Evolutionary conservation across 2,329 filamentous ascomycete genomes (phyloP).

Genomic region (Fusarium sp.): DNA sequence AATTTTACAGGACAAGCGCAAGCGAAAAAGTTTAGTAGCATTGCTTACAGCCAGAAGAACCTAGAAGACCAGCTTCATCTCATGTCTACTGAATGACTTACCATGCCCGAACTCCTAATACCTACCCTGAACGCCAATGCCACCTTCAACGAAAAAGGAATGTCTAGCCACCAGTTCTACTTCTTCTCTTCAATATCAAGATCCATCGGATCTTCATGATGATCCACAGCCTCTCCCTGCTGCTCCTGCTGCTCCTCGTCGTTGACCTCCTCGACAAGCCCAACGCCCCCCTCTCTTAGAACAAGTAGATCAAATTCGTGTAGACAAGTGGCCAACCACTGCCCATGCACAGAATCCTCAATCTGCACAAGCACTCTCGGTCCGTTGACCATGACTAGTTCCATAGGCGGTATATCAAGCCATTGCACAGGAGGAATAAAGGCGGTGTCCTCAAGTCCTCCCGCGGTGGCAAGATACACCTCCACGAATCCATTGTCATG

Average conservation of each 20-base stretch:
- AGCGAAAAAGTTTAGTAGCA: too few relatives aligned
- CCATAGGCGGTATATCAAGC: not conserved
- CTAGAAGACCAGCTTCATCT: not conserved
- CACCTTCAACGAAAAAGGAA: too few relatives aligned
- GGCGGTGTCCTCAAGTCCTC: not conserved
- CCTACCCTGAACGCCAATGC: not conserved
- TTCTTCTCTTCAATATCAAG: not conserved
- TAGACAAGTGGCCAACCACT: conserved; percentile 11
- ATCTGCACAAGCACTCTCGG: not conserved
- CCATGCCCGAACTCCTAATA: too few relatives aligned
- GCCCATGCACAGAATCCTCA: conserved; percentile 19
- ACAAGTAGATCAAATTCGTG: not conserved
- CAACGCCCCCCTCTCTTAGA: not conserved
- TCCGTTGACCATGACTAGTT: not conserved
- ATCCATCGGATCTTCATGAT: not conserved
- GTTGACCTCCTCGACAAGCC: not conserved
- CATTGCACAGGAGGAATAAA: not conserved
- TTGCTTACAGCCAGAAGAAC: not conserved
- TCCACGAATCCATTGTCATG: not conserved
- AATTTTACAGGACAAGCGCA: too few relatives aligned
- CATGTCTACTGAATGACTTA: not conserved
- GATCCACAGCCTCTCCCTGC: not conserved
- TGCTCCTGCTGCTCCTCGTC: not conserved
- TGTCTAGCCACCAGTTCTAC: not conserved
- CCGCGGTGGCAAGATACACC: not conserved